Evolutionary conservation across 345 rosid genomes (phyloP).

Genomic region (Dovyalis caffra): DNA sequence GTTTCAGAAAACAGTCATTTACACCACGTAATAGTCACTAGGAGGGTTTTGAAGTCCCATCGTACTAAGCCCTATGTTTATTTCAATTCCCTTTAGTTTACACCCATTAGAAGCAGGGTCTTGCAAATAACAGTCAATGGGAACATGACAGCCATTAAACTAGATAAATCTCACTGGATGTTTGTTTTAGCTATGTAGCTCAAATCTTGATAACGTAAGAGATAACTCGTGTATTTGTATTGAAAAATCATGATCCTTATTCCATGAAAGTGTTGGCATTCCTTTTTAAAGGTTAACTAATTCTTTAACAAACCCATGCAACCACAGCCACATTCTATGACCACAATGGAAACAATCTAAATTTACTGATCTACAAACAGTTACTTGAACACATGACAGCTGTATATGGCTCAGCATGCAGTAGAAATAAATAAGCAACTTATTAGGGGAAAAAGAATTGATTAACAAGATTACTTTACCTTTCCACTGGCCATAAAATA

Average conservation of each 20-base stretch:
- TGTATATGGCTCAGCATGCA: background rate
- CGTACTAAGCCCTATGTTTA: too few relatives aligned
- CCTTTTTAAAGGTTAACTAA: background rate
- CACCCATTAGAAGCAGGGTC: background rate
- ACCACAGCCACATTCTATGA: background rate
- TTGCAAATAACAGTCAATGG: background rate
- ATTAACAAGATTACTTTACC: constrained; percentile 40
- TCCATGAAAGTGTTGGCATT: background rate
- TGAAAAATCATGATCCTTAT: background rate
- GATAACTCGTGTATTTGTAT: background rate
- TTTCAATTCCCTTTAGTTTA: background rate
- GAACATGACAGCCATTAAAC: background rate
- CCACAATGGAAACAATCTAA: background rate
- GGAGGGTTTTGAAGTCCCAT: background rate
- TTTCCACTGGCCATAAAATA: constrained; percentile 90
- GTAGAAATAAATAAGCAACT: background rate
- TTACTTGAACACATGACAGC: background rate
- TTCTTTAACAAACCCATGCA: background rate
- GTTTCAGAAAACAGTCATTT: background rate
- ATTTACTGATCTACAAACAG: background rate
- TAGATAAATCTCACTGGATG: too few relatives aligned
- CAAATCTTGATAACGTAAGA: too few relatives aligned
- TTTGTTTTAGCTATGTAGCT: too few relatives aligned
- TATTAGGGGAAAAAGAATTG: background rate
- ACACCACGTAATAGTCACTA: background rate